Evolutionary conservation across 768 basidiomycete species (phyloP), one percentile per base, ranked within the genome.

Genomic region (Hericium coralloides): DNA sequence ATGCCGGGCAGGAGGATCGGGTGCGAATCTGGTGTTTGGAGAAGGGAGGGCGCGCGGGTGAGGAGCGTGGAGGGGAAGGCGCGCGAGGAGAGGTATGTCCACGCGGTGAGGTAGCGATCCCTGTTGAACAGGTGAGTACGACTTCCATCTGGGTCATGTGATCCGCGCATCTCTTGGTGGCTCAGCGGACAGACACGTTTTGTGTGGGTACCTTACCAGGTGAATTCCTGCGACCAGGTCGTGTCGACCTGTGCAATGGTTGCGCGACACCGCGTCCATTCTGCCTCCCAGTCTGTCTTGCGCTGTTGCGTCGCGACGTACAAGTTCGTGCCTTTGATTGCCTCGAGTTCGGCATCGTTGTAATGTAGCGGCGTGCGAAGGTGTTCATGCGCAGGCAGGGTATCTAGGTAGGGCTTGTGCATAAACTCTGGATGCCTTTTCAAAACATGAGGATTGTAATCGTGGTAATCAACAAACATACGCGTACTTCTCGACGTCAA

Each of bases 11-110:
- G 76, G 36, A 98, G 80, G 12, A 97, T 76, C 1, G 93, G 91
- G 60, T 86, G 76, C 0, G 85, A 81, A 8, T 76, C 69, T 0
- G 78, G 69, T 0, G 77, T 75, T 12, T 76, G 68, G 31, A 77
- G 65, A 9, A 87, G 73, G 0, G 83, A 75, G 6, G 86, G 82
- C 0, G 64, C 76, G 18, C 68, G 65, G 4, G 82, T 82, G 26
- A 97, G 76, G 20, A 98, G 72, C 7, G 83, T 82, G 0, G 94
- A 97, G 0, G 94, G 91, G 65, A 97, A 98, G 0, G 92, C 89
- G 53, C 95, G 82, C 1, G 94, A 95, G 1, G 91, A 91, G 38
- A 92, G 73, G 65, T 90, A 84, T 0, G 88, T 92, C 6, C 85
- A 74, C 1, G 88, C 83, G 0, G 80, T 78, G 2, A 90, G 72